phyloP scores from a whole-genome alignment of 257 asterid genomes.

The Coffea canephora region DNA sequence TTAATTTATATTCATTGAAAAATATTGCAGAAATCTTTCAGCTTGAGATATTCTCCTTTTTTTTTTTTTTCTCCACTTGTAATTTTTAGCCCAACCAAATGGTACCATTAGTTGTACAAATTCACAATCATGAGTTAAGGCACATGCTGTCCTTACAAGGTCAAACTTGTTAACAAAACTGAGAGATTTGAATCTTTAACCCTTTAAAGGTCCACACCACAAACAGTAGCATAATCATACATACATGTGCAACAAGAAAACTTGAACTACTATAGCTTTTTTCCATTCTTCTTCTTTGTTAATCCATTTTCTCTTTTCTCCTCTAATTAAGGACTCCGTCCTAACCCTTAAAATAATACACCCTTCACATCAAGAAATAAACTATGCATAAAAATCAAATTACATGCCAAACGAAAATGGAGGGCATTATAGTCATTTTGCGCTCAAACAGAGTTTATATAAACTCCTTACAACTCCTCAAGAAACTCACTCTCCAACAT shows the following conservation, averaged over 20 bases:
- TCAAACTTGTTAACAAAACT: not conserved
- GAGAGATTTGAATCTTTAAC: not conserved
- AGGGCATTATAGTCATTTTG: slow-evolving; percentile 13
- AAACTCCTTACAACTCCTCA: not conserved
- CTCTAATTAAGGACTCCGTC: not conserved
- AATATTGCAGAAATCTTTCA: not conserved
- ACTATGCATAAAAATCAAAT: not conserved
- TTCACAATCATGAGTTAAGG: slow-evolving; percentile 5
- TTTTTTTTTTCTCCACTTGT: not conserved
- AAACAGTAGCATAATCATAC: slow-evolving; percentile 11
- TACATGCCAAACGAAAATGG: too few relatives aligned
- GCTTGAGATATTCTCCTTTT: not conserved
- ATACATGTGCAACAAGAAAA: slow-evolving; percentile 6
- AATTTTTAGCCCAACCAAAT: not conserved
- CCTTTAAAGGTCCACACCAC: not conserved
- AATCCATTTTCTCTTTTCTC: not conserved
- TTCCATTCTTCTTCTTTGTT: not conserved
- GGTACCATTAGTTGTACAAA: not conserved
- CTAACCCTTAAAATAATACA: not conserved
- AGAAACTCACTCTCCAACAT: not conserved
- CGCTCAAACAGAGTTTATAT: not conserved
- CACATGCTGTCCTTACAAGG: slow-evolving; percentile 1
- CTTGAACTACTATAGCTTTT: not conserved
- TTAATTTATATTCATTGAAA: not conserved
- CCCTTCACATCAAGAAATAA: not conserved